A percentile compares a stretch with the other conserved stretches of the same genome.
These are phyloP conservation scores for Salicornia ramosissima DNA, from an alignment of 148 eudicot species.

Conservation along the genomic window DNA sequence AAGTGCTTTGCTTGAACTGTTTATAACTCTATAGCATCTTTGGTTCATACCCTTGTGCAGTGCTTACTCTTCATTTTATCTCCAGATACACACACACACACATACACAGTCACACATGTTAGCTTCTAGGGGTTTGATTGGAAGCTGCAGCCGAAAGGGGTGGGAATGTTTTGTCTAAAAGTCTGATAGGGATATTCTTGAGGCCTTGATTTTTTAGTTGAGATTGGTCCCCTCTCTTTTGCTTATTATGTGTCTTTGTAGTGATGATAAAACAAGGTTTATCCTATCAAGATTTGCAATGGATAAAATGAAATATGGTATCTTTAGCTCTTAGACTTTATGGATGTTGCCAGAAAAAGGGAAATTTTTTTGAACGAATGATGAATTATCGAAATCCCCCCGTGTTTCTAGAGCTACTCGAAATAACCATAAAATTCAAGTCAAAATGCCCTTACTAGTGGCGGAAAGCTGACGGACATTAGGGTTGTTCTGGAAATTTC, in stretches of 20 bases:
- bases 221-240: background rate
- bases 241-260: background rate
- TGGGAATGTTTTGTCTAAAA: background rate
- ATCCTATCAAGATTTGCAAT: no score
- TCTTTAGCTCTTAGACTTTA: no score
- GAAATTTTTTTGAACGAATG: no score
- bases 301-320: background rate
- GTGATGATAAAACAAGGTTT: background rate
- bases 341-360: no score
- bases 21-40: background rate
- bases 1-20: constrained; percentile 25
- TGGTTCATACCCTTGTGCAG: background rate
- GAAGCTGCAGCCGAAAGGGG: background rate
- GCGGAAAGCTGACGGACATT: no score
- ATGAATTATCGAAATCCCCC: no score
- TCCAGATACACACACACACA: no score
- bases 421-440: no score
- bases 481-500: no score
- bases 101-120: no score
- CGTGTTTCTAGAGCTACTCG: no score
- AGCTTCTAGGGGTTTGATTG: background rate
- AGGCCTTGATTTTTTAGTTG: background rate
- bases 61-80: background rate
- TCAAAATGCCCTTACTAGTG: no score
- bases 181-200: background rate